phyloP scores from a whole-genome alignment of 345 rosid genomes.

The Gossypioides kirkii region DNA sequence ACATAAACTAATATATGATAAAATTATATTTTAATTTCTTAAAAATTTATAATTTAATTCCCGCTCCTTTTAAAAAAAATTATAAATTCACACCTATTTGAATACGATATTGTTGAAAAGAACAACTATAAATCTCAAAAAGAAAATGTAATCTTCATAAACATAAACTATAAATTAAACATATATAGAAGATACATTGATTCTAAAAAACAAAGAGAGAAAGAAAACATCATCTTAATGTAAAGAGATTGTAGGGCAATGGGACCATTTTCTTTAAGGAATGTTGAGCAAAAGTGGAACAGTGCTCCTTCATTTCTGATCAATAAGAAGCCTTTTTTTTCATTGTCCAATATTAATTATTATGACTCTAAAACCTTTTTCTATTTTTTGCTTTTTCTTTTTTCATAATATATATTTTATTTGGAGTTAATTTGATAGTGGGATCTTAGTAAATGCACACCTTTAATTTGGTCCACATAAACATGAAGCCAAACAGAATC shows the following conservation, averaged over 20 bases:
- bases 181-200: too few species aligned
- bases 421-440: slow-evolving; percentile 18
- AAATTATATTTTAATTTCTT: too few species aligned
- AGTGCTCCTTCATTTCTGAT: slow-evolving; percentile 29
- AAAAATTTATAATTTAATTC: too few species aligned
- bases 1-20: too few species aligned
- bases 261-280: slow-evolving; percentile 35
- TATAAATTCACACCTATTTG: too few species aligned
- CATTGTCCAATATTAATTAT: slow-evolving; percentile 14
- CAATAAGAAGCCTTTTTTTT: slow-evolving; percentile 21
- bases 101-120: too few species aligned
- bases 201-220: neutral
- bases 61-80: too few species aligned
- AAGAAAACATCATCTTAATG: slow-evolving; percentile 1
- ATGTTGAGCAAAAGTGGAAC: slow-evolving; percentile 44
- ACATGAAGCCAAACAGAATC: slow-evolving; percentile 25
- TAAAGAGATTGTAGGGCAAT: slow-evolving; percentile 7
- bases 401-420: neutral
- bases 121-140: too few species aligned
- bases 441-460: slow-evolving; percentile 30
- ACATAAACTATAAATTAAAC: too few species aligned
- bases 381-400: too few species aligned
- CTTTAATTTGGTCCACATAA: slow-evolving; percentile 22
- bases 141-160: too few species aligned
- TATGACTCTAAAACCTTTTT: too few species aligned